A percentile compares a stretch with the other conserved stretches of the same genome.
phyloP scores from a whole-genome alignment of 2,329 filamentous ascomycete genomes.

The Dothideomycetes sp. region DNA sequence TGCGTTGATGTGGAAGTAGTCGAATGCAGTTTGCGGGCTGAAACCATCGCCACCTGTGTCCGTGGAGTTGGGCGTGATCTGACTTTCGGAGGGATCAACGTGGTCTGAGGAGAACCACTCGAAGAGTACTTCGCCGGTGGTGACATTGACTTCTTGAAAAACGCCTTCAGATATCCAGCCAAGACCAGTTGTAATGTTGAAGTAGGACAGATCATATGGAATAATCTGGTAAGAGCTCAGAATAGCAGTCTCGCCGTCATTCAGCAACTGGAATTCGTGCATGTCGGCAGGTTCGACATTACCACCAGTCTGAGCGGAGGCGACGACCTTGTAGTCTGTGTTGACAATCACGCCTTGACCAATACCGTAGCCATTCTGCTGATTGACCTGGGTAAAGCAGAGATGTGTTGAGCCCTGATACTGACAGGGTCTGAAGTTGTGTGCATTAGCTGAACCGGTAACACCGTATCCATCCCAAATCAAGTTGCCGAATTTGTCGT shows the following conservation, averaged over 20 bases:
- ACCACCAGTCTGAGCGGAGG: conserved; percentile 28
- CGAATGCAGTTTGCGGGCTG: conserved; percentile 35
- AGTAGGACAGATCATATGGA: conserved; percentile 33
- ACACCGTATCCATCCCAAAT: conserved; percentile 33
- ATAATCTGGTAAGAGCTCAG: conserved; percentile 20
- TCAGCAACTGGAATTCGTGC: conserved; percentile 38
- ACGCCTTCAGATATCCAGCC: conserved; percentile 35
- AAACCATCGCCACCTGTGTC: conserved; percentile 33
- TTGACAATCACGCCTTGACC: conserved; percentile 40
- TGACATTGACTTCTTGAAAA: conserved; percentile 34
- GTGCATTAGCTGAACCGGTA: conserved; percentile 34
- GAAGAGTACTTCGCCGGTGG: conserved; percentile 44
- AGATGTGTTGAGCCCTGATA: conserved; percentile 37
- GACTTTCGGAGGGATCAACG: conserved; percentile 36
- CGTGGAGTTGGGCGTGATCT: conserved; percentile 28
- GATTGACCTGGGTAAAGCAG: conserved; percentile 38
- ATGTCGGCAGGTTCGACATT: conserved; percentile 29
- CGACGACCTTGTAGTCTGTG: conserved; percentile 35
- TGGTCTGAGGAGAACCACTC: conserved; percentile 49
- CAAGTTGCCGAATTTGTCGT: conserved; percentile 22
- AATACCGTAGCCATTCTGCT: conserved; percentile 37
- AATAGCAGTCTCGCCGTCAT: conserved; percentile 27
- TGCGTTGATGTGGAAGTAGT: conserved; percentile 48
- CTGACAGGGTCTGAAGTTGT: conserved; percentile 36
- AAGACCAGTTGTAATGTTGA: conserved; percentile 26